Conservation (phyloP, 2,329 filamentous ascomycete genomes). For the Ophiocordyceps australis region DNA sequence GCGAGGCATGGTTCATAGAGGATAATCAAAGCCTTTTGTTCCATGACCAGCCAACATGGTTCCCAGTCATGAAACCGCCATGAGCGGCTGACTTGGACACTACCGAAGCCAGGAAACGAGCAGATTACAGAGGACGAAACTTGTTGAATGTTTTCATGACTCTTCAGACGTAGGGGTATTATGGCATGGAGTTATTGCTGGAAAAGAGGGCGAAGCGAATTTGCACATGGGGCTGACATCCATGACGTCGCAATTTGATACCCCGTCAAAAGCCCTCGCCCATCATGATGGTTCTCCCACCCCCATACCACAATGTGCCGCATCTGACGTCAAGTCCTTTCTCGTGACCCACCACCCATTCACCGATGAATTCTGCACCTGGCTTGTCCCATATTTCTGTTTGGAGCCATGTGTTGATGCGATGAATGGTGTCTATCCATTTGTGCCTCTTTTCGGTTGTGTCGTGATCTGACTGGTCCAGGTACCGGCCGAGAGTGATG, state of each 20-base stretch:
- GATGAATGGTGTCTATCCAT: slow-evolving; percentile 56
- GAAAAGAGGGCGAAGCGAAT: too few relatives aligned
- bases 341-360: slow-evolving; percentile 82
- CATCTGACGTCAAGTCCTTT: slow-evolving; percentile 58
- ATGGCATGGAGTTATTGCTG: too few relatives aligned
- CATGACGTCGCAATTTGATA: too few relatives aligned
- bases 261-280: slow-evolving; percentile 50
- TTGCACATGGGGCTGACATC: too few relatives aligned
- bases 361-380: slow-evolving; percentile 30
- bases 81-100: too few relatives aligned
- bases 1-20: slow-evolving; percentile 24
- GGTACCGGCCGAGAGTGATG: slow-evolving; percentile 70
- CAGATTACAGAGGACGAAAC: too few relatives aligned
- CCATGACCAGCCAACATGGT: too few relatives aligned
- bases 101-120: too few relatives aligned
- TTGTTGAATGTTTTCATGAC: too few relatives aligned
- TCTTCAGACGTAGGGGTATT: too few relatives aligned
- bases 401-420: slow-evolving; percentile 60
- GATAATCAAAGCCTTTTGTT: slow-evolving; percentile 18
- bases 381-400: slow-evolving; percentile 47
- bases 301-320: slow-evolving; percentile 76
- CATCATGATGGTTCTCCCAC: slow-evolving; percentile 48
- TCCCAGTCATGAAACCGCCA: too few relatives aligned
- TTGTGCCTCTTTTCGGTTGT: slow-evolving; percentile 35
- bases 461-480: slow-evolving; percentile 46